phyloP scores from a whole-genome alignment of 805 yeast genomes.

The Debaryomyces hansenii region DNA sequence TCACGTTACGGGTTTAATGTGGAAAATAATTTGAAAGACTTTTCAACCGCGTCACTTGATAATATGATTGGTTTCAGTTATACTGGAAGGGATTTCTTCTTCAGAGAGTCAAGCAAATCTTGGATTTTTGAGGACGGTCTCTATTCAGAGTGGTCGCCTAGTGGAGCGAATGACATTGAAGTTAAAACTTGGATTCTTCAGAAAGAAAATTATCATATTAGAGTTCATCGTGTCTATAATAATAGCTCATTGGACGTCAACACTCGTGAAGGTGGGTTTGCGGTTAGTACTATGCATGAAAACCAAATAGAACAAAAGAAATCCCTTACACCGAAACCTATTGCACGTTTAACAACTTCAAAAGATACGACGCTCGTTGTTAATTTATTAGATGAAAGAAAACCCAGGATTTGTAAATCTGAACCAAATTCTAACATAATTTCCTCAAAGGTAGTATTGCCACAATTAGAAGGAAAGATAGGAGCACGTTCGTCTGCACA shows the following conservation, averaged over 20 bases:
- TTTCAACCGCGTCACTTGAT: conserved; percentile 4
- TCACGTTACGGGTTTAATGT: conserved; percentile 10
- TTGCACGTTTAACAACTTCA: not conserved
- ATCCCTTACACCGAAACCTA: not conserved
- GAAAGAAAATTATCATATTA: conserved; percentile 6
- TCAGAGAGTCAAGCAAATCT: not conserved
- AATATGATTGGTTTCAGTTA: conserved; percentile 13
- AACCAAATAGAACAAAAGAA: not conserved
- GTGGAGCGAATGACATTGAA: not conserved
- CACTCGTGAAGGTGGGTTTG: conserved; percentile 14
- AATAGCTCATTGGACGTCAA: conserved; percentile 1
- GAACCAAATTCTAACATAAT: too few relatives aligned
- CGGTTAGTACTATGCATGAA: conserved; percentile 1
- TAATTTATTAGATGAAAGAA: conserved; percentile 6
- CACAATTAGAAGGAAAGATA: too few relatives aligned
- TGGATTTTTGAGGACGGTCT: conserved; percentile 3
- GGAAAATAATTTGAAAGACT: conserved; percentile 5
- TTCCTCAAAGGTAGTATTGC: too few relatives aligned
- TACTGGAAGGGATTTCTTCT: conserved; percentile 3
- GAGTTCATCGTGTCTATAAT: conserved; percentile 8
- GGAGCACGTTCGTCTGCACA: too few relatives aligned
- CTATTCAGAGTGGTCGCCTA: conserved; percentile 9
- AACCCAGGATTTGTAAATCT: not conserved
- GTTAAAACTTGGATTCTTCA: conserved; percentile 10
- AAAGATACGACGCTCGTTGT: conserved; percentile 2